A percentile compares a stretch with the other conserved stretches of the same genome.
Conservation (phyloP, 371 early-diverging fungal species). For the Smittium culicis region DNA sequence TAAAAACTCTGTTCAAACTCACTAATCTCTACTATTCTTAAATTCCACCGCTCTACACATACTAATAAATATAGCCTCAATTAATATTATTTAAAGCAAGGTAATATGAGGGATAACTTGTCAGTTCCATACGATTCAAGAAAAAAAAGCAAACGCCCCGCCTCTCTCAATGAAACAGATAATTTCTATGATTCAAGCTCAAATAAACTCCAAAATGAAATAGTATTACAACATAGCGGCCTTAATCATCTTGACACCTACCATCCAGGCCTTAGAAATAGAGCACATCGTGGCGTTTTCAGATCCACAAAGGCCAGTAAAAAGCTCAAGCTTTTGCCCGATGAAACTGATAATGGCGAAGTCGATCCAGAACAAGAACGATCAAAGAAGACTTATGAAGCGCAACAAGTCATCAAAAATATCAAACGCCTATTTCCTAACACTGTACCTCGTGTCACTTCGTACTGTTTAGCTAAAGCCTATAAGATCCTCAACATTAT, state of each 20-base stretch:
- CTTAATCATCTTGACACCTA: background rate
- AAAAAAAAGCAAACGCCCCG: no score
- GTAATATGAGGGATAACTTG: no score
- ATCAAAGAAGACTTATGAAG: slow-evolving; percentile 27
- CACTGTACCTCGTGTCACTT: slow-evolving; percentile 62
- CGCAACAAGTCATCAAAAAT: slow-evolving; percentile 45
- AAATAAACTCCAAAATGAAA: slow-evolving; percentile 6
- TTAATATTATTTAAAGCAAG: no score
- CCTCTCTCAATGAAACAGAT: no score
- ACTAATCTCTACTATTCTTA: no score
- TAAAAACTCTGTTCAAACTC: no score
- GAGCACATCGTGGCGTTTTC: slow-evolving; percentile 31
- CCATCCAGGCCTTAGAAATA: background rate
- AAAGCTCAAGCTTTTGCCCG: slow-evolving; percentile 81
- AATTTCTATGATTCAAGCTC: background rate
- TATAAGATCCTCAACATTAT: slow-evolving; percentile 45
- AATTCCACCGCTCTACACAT: no score
- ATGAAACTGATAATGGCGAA: slow-evolving; percentile 43
- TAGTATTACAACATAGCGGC: slow-evolving; percentile 8
- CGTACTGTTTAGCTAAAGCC: slow-evolving; percentile 76
- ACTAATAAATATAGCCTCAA: no score
- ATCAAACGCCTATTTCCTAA: slow-evolving; percentile 47
- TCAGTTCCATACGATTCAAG: no score
- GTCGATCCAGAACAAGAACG: slow-evolving; percentile 32
- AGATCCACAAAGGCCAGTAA: slow-evolving; percentile 81